phyloP scores from a whole-genome alignment of 2,329 filamentous ascomycete genomes.

The Rugonectria rugulosa region DNA sequence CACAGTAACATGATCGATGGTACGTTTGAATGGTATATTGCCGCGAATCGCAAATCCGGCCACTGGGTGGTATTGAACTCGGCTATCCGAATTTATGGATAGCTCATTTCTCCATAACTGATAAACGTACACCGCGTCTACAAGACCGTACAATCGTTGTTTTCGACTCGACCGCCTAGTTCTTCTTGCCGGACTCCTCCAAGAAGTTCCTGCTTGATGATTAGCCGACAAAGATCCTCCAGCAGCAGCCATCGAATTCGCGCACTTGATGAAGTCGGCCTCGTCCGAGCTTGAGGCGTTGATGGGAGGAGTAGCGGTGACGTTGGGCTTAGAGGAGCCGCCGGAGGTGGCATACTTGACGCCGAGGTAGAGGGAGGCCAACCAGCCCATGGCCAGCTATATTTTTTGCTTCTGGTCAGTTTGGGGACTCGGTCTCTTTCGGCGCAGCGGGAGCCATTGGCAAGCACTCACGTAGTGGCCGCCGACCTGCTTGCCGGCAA shows the following conservation, averaged over 20 bases:
- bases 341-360: constrained; percentile 54
- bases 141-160: constrained; percentile 34
- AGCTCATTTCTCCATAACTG: constrained; percentile 36
- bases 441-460: constrained; percentile 23
- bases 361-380: constrained; percentile 60
- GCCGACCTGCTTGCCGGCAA: constrained; percentile 66
- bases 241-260: constrained; percentile 35
- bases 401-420: constrained; percentile 32
- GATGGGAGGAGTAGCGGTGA: constrained; percentile 62
- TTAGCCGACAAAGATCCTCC: constrained; percentile 34
- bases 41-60: constrained; percentile 32
- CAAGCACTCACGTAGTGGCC: constrained; percentile 64
- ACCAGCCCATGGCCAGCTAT: constrained; percentile 66
- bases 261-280: constrained; percentile 72
- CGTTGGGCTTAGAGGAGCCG: constrained; percentile 53
- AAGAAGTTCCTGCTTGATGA: constrained; percentile 47
- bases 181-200: constrained; percentile 51
- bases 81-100: constrained; percentile 34
- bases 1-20: constrained; percentile 12
- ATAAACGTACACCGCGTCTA: constrained; percentile 47
- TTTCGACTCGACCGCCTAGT: constrained; percentile 39
- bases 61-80: constrained; percentile 37
- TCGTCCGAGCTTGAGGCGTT: constrained; percentile 69
- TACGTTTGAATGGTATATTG: constrained; percentile 23
- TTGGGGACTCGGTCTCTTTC: constrained; percentile 3